A percentile compares a stretch with the other conserved stretches of the same genome.
Conservation (phyloP, 176 grass and related monocot genomes). For the Zea luxurians region DNA sequence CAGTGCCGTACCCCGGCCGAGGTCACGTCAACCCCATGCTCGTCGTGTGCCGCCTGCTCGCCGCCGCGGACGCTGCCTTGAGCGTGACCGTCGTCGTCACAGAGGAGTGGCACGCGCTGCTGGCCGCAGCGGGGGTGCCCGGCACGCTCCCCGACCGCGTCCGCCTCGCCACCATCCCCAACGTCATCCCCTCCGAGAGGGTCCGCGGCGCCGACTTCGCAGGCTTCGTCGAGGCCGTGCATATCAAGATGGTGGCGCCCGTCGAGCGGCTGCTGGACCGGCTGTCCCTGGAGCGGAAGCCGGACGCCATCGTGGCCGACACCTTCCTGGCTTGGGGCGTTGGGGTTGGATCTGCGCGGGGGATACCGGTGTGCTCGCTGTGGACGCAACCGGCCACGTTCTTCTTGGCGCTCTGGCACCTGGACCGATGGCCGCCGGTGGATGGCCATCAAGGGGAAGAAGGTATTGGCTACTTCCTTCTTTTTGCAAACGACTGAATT, state of each 20-base stretch:
- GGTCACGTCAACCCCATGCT: conserved; percentile 84
- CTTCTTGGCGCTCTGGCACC: conserved; percentile 47
- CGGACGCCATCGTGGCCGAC: conserved; percentile 49
- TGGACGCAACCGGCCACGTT: conserved; percentile 55
- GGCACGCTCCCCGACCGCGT: conserved; percentile 35
- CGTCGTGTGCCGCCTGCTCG: conserved; percentile 52
- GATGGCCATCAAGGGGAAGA: conserved; percentile 6
- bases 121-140: conserved; percentile 20
- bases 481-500: not conserved
- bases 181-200: conserved; percentile 61
- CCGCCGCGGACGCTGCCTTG: conserved; percentile 34
- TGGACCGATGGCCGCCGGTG: conserved; percentile 36
- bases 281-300: conserved; percentile 27
- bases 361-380: conserved; percentile 61
- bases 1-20: conserved; percentile 64
- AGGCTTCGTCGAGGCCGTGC: conserved; percentile 55
- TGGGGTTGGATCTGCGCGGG: conserved; percentile 35
- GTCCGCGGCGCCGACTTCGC: conserved; percentile 39
- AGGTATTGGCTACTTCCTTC: conserved; percentile 33
- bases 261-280: conserved; percentile 53
- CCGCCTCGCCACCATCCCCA: conserved; percentile 52
- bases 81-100: conserved; percentile 62
- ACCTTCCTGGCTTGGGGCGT: conserved; percentile 57
- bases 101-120: conserved; percentile 65
- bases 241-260: conserved; percentile 43